Base-by-base conservation (phyloP, 2,329 filamentous ascomycete genomes). In the Claviceps humidiphila region DNA sequence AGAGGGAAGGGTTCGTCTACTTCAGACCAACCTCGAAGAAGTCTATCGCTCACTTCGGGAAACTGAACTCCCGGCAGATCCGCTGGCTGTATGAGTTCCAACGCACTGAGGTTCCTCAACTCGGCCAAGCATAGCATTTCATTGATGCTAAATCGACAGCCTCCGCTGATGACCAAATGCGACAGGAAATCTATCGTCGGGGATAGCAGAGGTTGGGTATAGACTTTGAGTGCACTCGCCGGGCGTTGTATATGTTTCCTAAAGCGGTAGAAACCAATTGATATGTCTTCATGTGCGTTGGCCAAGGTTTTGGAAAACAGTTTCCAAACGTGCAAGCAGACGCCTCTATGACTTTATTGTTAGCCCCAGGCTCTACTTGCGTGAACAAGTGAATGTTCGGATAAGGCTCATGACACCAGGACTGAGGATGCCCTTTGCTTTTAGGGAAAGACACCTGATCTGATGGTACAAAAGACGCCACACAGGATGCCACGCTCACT, bases 11-110 rank as follows among this genome's bases (percentile, higher is more conserved):
- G 66, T 8, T 66, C 58, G 0, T 63, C 56, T 39, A 63, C 62
- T 46, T 69, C 64, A 0, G 68, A 66, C 74, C 74, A 78, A 22
- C 69, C 69, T 38, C 69, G 65, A 20, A 78, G 52, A 2, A 78
- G 63, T 6, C 71, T 64, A 55, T 78, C 74, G 41, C 58, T 72
- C 5, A 76, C 58, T 3, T 63, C 61, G 6, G 70, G 69, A 37
- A 70, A 70, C 26, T 55, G 51, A 26, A 54, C 53, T 4, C 55
- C 51, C 22, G 61, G 45, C 40, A 61, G 57, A 30, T 66, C 64
- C 1, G 59, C 56, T 1, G 69, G 68, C 54, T 73, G 66, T 14
- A 74, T 63, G 22, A 77, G 64, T 58, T 76, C 72, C 13, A 77
- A 65, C 2, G 73, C 66, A 8, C 69, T 74, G 4, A 77, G 67